A percentile compares a stretch with the other conserved stretches of the same genome.
Conservation (phyloP, 208 protist genomes). For the Acanthamoeba castellanii region DNA sequence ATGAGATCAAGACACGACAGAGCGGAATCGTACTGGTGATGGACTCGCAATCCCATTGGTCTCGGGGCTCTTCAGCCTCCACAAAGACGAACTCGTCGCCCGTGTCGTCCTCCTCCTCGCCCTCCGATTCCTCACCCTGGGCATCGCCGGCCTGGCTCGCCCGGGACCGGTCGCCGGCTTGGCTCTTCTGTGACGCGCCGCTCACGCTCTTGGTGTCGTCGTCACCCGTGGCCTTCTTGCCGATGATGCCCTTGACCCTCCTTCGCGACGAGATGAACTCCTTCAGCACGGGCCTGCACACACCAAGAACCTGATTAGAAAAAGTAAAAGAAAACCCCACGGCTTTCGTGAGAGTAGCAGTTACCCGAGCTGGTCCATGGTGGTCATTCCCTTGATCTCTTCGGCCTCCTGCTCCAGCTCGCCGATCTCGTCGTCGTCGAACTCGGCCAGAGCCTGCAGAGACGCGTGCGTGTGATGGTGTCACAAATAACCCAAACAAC, state of each 20-base stretch:
- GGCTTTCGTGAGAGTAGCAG: not conserved
- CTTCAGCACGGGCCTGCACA: conserved; percentile 1
- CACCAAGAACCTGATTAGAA: not conserved
- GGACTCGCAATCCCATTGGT: conserved; percentile 71
- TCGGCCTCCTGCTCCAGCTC: conserved; percentile 41
- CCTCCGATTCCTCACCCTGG: not conserved
- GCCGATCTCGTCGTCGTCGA: conserved; percentile 62
- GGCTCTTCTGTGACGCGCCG: not conserved
- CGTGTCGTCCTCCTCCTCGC: conserved; percentile 19
- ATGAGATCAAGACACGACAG: not conserved
- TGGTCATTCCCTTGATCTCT: conserved; percentile 1
- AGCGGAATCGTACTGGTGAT: not conserved
- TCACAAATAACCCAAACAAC: not conserved
- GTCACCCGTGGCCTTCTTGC: not conserved
- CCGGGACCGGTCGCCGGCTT: not conserved
- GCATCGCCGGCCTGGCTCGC: not conserved
- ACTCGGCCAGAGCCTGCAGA: conserved; percentile 48
- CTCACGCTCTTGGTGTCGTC: not conserved
- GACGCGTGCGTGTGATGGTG: not conserved
- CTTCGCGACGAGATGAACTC: conserved; percentile 34
- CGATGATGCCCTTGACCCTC: conserved; percentile 18
- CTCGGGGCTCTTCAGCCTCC: conserved; percentile 7
- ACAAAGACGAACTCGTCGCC: not conserved
- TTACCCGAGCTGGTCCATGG: conserved; percentile 5
- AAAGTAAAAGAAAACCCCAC: not conserved